Evolutionary conservation across 805 yeast species (phyloP), one percentile per base, ranked within the genome.

Genomic region (Candida gorgasii): DNA sequence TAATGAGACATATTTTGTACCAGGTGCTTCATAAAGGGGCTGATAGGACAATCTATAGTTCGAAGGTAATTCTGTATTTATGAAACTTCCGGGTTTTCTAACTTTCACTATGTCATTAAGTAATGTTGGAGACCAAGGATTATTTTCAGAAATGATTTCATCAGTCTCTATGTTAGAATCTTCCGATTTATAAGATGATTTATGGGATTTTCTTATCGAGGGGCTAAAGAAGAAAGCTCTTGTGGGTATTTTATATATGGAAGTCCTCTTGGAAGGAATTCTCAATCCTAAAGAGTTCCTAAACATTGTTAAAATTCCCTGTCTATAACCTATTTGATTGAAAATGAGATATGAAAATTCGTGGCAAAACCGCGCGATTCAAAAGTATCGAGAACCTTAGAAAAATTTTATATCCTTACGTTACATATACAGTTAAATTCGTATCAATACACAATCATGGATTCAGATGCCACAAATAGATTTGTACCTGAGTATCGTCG

Each of bases 401-500:
- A 34, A 20, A 34, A 34, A 34, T 34, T 34, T 34, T 34, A 34
- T 34, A 34, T 34, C 37, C 37, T 34, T 34, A 34, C n/a, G 28
- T 11, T 11, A 19, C 8, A 34, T 13, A n/a, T 22, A 34, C 33
- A n/a, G n/a, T 12, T 29, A 15, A 16, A 7, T 12, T 14, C 26
- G 9, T 9, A 20, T 11, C n/a, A n/a, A 34, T 8, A 15, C 33
- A 15, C 20, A 20, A 22, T 13, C 17, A 87, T 86, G 95, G 90
- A 85, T 57, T 71, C 84, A 36, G 89, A 84, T 51, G 72, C 89
- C 30, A 78, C 92, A 31, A 75, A 75, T 55, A 85, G 90, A 69
- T 92, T 88, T 67, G 87, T 93, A 47, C 99, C 99, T 36, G 98
- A 93, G 67, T 92, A 92, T 67, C 89, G 99, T 69, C 88, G 97